Evolutionary conservation across 1,284 basidiomycete genomes (phyloP).

Genomic region (Papiliotrema fonsecae): DNA sequence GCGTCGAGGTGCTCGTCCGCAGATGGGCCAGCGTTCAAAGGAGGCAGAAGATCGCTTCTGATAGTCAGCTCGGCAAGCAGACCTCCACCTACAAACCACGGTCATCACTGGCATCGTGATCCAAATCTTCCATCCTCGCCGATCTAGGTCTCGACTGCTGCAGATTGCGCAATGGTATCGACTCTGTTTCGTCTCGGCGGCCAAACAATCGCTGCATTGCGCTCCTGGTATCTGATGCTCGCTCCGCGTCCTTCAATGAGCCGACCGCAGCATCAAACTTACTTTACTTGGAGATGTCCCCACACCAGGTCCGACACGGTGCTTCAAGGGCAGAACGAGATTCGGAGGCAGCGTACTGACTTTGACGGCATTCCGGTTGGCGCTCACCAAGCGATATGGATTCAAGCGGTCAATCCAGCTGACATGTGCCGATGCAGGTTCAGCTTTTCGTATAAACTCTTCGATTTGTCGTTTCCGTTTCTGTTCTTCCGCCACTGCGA

Average conservation of each 20-base stretch:
- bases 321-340: conserved; percentile 69
- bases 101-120: conserved; percentile 30
- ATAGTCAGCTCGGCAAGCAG: conserved; percentile 5
- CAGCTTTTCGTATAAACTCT: conserved; percentile 50
- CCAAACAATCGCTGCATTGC: conserved; percentile 6
- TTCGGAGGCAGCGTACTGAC: conserved; percentile 67
- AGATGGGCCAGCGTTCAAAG: conserved; percentile 27
- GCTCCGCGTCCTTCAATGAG: conserved; percentile 3
- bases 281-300: conserved; percentile 6
- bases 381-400: conserved; percentile 77
- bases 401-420: conserved; percentile 75
- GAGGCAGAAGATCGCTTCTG: conserved; percentile 40
- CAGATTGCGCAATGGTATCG: conserved; percentile 13
- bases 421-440: conserved; percentile 48
- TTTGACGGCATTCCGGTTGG: conserved; percentile 66
- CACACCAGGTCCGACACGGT: conserved; percentile 64
- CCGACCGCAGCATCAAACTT: conserved; percentile 16
- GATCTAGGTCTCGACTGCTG: conserved; percentile 8
- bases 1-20: conserved; percentile 53
- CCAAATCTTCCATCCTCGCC: conserved; percentile 16
- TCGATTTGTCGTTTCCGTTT: conserved; percentile 79
- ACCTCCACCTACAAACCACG: conserved; percentile 32
- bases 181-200: neutral
- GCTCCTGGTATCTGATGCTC: neutral
- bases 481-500: conserved; percentile 84